Evolutionary conservation across 2,329 filamentous ascomycete genomes (phyloP).

Genomic region (Talaromyces sp.): DNA sequence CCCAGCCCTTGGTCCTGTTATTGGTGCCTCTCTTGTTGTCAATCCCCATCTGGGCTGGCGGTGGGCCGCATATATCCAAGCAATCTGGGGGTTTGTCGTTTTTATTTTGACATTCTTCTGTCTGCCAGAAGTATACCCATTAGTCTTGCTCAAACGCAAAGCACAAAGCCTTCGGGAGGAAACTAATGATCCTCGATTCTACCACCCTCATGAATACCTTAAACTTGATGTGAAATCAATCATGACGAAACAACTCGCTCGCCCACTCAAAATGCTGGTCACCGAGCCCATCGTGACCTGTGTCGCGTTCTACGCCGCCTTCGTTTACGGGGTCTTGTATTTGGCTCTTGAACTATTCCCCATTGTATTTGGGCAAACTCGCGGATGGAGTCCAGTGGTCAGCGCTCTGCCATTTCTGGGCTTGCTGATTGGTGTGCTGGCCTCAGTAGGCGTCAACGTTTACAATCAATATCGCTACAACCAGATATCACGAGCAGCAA

Average conservation of each 20-base stretch:
- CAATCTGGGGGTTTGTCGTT: conserved; percentile 43
- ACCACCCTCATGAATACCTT: conserved; percentile 37
- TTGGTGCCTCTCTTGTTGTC: conserved; percentile 46
- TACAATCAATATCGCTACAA: conserved; percentile 34
- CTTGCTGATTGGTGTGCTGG: conserved; percentile 34
- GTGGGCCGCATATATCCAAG: conserved; percentile 54
- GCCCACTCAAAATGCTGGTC: conserved; percentile 38
- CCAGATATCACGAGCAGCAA: conserved; percentile 22
- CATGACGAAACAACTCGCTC: conserved; percentile 33
- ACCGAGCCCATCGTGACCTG: conserved; percentile 43
- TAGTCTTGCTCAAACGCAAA: conserved; percentile 43
- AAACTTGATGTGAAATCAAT: conserved; percentile 29
- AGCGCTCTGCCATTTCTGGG: conserved; percentile 40
- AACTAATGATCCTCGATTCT: conserved; percentile 43
- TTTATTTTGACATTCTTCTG: conserved; percentile 38
- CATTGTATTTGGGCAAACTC: conserved; percentile 26
- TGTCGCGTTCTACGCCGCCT: conserved; percentile 31
- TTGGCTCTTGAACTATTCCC: conserved; percentile 24
- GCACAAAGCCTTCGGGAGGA: conserved; percentile 44
- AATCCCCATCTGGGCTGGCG: conserved; percentile 36
- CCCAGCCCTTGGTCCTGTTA: conserved; percentile 44
- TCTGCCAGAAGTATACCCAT: conserved; percentile 47
- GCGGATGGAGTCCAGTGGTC: conserved; percentile 34
- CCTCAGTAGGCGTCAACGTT: conserved; percentile 33
- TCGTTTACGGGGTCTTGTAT: conserved; percentile 26